A percentile compares a stretch with the other conserved stretches of the same genome.
These are phyloP conservation scores for Candida buenavistaensis DNA, from an alignment of 1,139 yeast species.

Conservation along the genomic window DNA sequence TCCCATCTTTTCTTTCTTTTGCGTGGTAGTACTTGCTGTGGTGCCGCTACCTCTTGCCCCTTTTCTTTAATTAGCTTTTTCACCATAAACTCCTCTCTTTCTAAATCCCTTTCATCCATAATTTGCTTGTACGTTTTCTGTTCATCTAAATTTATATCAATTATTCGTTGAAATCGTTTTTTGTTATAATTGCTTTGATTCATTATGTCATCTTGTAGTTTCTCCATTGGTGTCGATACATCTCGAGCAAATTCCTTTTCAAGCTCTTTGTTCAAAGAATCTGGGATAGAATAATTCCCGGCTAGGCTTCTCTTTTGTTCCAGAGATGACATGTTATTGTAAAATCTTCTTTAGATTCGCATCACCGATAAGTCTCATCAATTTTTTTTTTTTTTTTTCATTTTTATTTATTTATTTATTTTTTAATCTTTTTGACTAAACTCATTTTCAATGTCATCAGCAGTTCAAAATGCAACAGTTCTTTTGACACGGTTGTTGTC, in stretches of 20 bases:
- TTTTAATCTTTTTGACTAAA: too few relatives aligned
- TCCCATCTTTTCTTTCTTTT: conserved; percentile 36
- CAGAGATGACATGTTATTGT: too few relatives aligned
- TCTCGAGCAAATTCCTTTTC: conserved; percentile 24
- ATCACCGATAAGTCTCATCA: too few relatives aligned
- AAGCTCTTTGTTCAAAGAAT: conserved; percentile 25
- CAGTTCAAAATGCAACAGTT: conserved; percentile 52
- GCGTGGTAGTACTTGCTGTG: conserved; percentile 10
- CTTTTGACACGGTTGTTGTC: conserved; percentile 62
- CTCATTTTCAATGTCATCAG: not conserved
- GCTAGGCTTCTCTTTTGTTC: conserved; percentile 20
- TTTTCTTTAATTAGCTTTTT: conserved; percentile 18
- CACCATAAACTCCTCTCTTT: conserved; percentile 30
- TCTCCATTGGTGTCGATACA: conserved; percentile 19
- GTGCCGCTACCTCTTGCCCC: conserved; percentile 12
- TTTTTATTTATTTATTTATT: too few relatives aligned
- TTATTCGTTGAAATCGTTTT: conserved; percentile 24
- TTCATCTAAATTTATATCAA: conserved; percentile 24
- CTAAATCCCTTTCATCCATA: conserved; percentile 36
- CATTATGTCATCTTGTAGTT: conserved; percentile 20
- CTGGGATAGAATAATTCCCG: conserved; percentile 36
- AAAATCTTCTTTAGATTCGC: too few relatives aligned
- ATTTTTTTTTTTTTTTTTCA: too few relatives aligned
- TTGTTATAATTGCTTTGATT: conserved; percentile 21
- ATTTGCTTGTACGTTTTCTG: conserved; percentile 33